Conservation (phyloP, 2,329 filamentous ascomycete species). For the Microcyclospora pomicola region DNA sequence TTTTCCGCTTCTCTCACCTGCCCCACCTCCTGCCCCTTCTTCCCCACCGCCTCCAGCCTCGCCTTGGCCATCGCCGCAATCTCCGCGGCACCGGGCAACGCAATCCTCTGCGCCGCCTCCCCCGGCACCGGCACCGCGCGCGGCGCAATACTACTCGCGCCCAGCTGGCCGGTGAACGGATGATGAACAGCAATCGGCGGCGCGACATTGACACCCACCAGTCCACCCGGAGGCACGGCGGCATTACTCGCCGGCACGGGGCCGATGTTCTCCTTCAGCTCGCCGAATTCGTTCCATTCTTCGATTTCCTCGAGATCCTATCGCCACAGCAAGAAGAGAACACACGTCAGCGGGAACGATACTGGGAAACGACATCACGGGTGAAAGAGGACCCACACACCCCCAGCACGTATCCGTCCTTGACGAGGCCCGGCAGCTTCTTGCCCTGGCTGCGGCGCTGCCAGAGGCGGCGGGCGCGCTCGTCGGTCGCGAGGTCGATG, state of each 20-base stretch:
- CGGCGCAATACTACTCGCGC: conserved; percentile 6
- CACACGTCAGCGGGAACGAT: no score
- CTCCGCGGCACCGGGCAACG: conserved; percentile 21
- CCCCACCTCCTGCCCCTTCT: not conserved
- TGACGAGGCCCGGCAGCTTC: conserved; percentile 80
- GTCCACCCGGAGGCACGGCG: conserved; percentile 13
- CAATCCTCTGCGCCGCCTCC: conserved; percentile 11
- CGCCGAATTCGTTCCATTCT: conserved; percentile 98
- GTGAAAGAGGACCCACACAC: conserved; percentile 40
- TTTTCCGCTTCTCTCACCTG: not conserved
- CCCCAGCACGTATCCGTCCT: conserved; percentile 71
- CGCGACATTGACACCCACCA: conserved; percentile 14
- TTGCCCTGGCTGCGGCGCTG: conserved; percentile 69
- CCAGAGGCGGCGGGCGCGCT: conserved; percentile 80
- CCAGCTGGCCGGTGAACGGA: conserved; percentile 8
- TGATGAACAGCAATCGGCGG: conserved; percentile 9
- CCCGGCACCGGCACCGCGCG: conserved; percentile 14
- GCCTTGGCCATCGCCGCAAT: conserved; percentile 13
- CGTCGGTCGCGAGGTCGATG: conserved; percentile 80
- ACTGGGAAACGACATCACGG: no score
- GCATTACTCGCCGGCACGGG: conserved; percentile 29
- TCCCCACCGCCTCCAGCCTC: not conserved
- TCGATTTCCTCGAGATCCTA: conserved; percentile 89
- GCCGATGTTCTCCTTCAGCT: conserved; percentile 72
- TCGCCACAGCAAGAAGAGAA: no score